A percentile compares a stretch with the other conserved stretches of the same genome.
Conservation (phyloP, 805 yeast species). For the Starmerella potacharoeniae region DNA sequence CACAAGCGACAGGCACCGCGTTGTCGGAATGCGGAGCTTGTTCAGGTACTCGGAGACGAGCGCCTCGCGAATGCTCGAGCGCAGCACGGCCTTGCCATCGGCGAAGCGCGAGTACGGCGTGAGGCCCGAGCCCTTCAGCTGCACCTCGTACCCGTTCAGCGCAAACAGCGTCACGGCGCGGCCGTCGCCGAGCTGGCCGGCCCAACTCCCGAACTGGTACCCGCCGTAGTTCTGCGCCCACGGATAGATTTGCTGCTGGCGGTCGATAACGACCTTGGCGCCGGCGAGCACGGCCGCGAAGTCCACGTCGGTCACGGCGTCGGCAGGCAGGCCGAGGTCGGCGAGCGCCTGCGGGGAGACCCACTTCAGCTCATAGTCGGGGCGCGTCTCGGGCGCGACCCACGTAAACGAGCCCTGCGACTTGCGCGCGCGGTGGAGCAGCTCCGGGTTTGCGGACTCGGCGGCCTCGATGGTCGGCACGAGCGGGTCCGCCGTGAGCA, state of each 20-base stretch:
- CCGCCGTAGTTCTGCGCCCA: conserved; percentile 92
- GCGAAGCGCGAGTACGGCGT: conserved; percentile 93
- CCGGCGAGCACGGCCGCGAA: conserved; percentile 56
- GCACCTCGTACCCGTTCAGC: conserved; percentile 51
- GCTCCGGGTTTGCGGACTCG: conserved; percentile 24
- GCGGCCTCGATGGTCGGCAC: conserved; percentile 32
- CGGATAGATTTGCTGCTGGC: conserved; percentile 44
- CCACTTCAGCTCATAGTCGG: conserved; percentile 36
- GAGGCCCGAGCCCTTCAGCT: conserved; percentile 82
- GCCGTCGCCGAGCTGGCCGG: conserved; percentile 96
- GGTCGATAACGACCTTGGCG: conserved; percentile 33
- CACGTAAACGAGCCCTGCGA: conserved; percentile 59
- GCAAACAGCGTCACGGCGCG: conserved; percentile 77
- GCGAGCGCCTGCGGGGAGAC: conserved; percentile 49
- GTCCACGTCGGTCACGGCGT: conserved; percentile 32
- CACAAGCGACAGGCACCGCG: conserved; percentile 69
- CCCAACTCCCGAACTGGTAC: conserved; percentile 90
- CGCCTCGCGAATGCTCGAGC: conserved; percentile 83
- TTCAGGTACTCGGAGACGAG: conserved; percentile 70
- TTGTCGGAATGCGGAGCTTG: conserved; percentile 74
- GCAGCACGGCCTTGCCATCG: conserved; percentile 85
- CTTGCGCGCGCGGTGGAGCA: conserved; percentile 42
- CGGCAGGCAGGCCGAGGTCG: conserved; percentile 43
- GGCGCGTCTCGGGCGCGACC: conserved; percentile 53
- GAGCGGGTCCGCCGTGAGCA: conserved; percentile 31